phyloP scores from a whole-genome alignment of 2,329 filamentous ascomycete genomes.

The Aspergillus tanneri region DNA sequence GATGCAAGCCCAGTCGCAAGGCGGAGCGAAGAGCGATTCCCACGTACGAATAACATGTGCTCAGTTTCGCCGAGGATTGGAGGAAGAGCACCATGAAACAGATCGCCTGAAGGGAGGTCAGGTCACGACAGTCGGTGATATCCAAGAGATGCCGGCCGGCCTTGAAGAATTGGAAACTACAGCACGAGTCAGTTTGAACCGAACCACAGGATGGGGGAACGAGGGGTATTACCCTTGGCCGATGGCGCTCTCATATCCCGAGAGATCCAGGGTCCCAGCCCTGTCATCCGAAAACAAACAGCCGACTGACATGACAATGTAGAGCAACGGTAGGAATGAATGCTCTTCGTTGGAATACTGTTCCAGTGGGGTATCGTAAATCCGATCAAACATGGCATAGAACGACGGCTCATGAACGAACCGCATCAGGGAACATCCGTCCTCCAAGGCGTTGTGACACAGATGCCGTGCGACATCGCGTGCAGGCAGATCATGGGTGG shows the following conservation, averaged over 20 bases:
- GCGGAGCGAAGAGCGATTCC: conserved; percentile 74
- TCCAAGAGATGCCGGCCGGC: conserved; percentile 64
- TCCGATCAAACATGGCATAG: conserved; percentile 69
- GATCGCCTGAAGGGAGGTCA: conserved; percentile 71
- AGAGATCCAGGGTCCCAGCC: conserved; percentile 49
- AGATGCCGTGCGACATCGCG: conserved; percentile 57
- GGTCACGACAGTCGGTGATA: conserved; percentile 65
- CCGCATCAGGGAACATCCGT: conserved; percentile 63
- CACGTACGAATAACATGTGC: conserved; percentile 76
- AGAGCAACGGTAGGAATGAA: conserved; percentile 68
- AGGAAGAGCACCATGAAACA: conserved; percentile 79
- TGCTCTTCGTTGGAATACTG: conserved; percentile 64
- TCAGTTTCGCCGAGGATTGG: conserved; percentile 74
- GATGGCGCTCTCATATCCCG: conserved; percentile 51
- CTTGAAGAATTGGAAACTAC: conserved; percentile 72
- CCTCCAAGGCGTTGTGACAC: conserved; percentile 60
- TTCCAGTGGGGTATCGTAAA: conserved; percentile 70
- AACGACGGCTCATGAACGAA: conserved; percentile 82
- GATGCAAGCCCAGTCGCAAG: conserved; percentile 75
- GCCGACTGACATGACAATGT: conserved; percentile 68
- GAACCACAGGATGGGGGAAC: neutral
- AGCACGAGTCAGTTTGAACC: neutral
- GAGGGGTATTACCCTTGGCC: conserved; percentile 59
- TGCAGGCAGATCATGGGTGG: conserved; percentile 67
- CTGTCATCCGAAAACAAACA: conserved; percentile 67